Evolutionary conservation across 345 rosid species (phyloP).

Genomic region (Boechera divaricarpa): DNA sequence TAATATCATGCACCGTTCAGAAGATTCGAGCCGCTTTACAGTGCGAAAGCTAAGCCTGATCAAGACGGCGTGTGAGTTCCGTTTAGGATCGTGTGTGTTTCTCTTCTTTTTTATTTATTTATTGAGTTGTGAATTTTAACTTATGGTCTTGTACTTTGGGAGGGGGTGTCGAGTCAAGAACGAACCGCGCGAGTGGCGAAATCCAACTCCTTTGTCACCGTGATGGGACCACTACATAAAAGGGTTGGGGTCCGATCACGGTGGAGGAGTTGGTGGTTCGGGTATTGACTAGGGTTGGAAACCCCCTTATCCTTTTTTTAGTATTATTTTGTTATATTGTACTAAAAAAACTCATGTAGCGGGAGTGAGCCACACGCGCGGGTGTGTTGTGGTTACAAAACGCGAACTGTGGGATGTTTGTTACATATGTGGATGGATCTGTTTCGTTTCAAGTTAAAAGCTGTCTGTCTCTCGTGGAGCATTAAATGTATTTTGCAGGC

Average conservation of each 20-base stretch:
- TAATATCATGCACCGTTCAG: slow-evolving; percentile 81
- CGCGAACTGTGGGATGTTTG: background rate
- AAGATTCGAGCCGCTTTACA: slow-evolving; percentile 67
- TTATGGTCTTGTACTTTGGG: slow-evolving; percentile 15
- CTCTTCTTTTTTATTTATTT: background rate
- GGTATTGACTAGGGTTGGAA: slow-evolving; percentile 95
- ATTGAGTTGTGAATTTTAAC: slow-evolving; percentile 17
- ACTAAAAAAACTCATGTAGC: slow-evolving; percentile 9
- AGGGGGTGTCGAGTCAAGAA: slow-evolving; percentile 99
- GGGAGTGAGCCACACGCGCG: slow-evolving; percentile 29
- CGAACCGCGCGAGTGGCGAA: slow-evolving; percentile 84
- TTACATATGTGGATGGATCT: slow-evolving; percentile 33
- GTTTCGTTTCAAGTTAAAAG: slow-evolving; percentile 29
- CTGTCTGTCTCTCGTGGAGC: slow-evolving; percentile 44
- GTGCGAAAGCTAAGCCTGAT: slow-evolving; percentile 27
- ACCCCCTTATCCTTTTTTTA: slow-evolving; percentile 47
- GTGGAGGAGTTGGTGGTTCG: slow-evolving; percentile 96
- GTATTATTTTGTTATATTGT: background rate
- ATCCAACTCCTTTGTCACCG: slow-evolving; percentile 63
- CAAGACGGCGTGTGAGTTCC: background rate
- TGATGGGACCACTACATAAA: slow-evolving; percentile 24
- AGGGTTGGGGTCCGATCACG: slow-evolving; percentile 19
- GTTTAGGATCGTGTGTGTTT: background rate
- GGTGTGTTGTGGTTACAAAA: slow-evolving; percentile 27
- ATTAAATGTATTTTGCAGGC: slow-evolving; percentile 46